Evolutionary conservation across 495 filamentous ascomycete genomes (phyloP).

Genomic region (Talaromyces stipitatus): DNA sequence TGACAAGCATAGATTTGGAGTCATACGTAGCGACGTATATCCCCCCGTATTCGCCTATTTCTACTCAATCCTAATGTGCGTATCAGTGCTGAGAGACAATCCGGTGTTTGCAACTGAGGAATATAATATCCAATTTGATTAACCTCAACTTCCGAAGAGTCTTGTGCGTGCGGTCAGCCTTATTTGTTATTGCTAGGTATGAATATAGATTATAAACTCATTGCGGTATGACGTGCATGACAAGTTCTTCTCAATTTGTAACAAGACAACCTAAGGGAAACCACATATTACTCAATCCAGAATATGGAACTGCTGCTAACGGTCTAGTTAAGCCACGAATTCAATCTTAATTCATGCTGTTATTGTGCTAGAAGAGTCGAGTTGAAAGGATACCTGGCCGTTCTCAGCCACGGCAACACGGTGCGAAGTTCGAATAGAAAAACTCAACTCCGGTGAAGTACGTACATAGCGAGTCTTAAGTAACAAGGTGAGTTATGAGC

Average conservation of each 20-base stretch:
- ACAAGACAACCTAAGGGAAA: too few relatives aligned
- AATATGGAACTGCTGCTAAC: too few relatives aligned
- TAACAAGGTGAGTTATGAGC: not conserved
- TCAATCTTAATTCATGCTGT: not conserved
- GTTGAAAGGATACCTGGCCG: not conserved
- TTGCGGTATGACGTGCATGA: not conserved
- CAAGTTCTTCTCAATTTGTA: not conserved
- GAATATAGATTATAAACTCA: not conserved
- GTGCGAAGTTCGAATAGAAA: too few relatives aligned
- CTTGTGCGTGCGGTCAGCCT: not conserved
- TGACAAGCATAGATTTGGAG: not conserved
- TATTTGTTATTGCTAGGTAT: not conserved
- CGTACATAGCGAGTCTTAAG: not conserved
- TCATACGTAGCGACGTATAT: not conserved
- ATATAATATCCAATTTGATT: not conserved
- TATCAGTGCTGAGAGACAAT: not conserved
- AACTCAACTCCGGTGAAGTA: not conserved
- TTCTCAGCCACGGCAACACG: not conserved
- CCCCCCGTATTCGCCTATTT: not conserved
- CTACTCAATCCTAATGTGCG: not conserved
- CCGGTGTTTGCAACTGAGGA: not conserved
- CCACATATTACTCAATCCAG: too few relatives aligned
- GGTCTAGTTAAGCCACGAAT: too few relatives aligned
- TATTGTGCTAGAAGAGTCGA: not conserved
- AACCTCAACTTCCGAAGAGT: not conserved